These are phyloP conservation scores for Paramecium sonneborni DNA, from an alignment of 73 alveolate species.

Conservation along the genomic window DNA sequence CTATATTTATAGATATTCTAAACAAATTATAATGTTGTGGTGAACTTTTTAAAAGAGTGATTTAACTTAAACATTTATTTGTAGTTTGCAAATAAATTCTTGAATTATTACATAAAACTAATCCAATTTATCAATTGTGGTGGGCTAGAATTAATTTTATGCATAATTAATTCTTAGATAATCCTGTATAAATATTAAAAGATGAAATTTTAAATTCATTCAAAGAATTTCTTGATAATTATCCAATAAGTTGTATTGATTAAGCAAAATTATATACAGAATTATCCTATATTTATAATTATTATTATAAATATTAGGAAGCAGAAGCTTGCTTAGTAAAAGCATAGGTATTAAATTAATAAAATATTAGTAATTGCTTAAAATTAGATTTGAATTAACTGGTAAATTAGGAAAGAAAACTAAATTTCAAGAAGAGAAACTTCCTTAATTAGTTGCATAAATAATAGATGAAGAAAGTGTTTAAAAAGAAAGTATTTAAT, in stretches of 20 bases:
- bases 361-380: slow-evolving; percentile 62
- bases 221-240: background rate
- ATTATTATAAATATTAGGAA: slow-evolving; percentile 76
- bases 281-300: slow-evolving; percentile 37
- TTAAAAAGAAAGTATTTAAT: slow-evolving; percentile 38
- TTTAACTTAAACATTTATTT: slow-evolving; percentile 12
- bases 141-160: slow-evolving; percentile 20
- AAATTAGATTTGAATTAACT: slow-evolving; percentile 85
- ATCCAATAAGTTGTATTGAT: background rate
- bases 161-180: slow-evolving; percentile 1
- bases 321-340: slow-evolving; percentile 78
- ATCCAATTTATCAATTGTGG: background rate
- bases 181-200: background rate
- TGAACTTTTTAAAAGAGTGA: slow-evolving; percentile 30
- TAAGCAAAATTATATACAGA: background rate
- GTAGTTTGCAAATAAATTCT: background rate
- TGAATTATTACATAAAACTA: background rate
- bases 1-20: background rate
- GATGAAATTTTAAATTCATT: background rate
- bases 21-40: background rate
- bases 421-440: slow-evolving; percentile 88
- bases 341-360: slow-evolving; percentile 69
- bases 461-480: slow-evolving; percentile 68
- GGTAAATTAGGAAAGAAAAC: slow-evolving; percentile 97
- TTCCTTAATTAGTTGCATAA: slow-evolving; percentile 90